phyloP scores from a whole-genome alignment of 805 yeast species.

The Wickerhamiella qilinensis region DNA sequence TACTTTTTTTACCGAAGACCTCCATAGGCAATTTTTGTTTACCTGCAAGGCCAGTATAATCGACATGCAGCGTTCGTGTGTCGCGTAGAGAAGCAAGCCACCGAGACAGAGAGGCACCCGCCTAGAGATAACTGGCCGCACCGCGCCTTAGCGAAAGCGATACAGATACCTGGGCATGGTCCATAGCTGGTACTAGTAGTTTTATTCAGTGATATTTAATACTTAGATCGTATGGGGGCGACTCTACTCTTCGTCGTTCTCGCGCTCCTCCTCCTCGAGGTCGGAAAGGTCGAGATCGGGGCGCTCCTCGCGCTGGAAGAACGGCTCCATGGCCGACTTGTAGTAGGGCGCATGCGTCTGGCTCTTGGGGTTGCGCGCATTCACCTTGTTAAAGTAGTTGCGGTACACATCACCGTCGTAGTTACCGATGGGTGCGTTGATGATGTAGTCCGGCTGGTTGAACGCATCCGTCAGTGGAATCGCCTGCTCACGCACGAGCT shows the following conservation, averaged over 20 bases:
- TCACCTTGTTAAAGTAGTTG: constrained; percentile 47
- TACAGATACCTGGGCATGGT: no score
- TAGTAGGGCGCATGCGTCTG: constrained; percentile 47
- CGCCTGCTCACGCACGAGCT: constrained; percentile 43
- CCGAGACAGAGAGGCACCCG: no score
- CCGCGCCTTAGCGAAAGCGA: no score
- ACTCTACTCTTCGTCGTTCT: constrained; percentile 4
- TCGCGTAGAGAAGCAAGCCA: no score
- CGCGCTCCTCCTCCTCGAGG: constrained; percentile 10
- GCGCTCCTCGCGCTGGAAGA: constrained; percentile 18
- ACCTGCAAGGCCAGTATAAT: no score
- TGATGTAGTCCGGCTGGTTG: constrained; percentile 58
- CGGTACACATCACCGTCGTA: constrained; percentile 70
- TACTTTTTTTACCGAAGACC: no score
- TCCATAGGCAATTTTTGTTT: no score
- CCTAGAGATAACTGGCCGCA: no score
- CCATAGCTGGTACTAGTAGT: no score
- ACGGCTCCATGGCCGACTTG: constrained; percentile 21
- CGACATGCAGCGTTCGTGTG: no score
- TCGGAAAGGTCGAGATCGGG: constrained; percentile 10
- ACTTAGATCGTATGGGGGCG: no score
- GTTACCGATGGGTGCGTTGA: constrained; percentile 66
- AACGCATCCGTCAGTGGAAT: constrained; percentile 70
- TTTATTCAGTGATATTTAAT: no score
- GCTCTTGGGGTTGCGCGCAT: constrained; percentile 29